A percentile compares a stretch with the other conserved stretches of the same genome.
Conservation (phyloP, 768 basidiomycete genomes). For the Steccherinum ochraceum region DNA sequence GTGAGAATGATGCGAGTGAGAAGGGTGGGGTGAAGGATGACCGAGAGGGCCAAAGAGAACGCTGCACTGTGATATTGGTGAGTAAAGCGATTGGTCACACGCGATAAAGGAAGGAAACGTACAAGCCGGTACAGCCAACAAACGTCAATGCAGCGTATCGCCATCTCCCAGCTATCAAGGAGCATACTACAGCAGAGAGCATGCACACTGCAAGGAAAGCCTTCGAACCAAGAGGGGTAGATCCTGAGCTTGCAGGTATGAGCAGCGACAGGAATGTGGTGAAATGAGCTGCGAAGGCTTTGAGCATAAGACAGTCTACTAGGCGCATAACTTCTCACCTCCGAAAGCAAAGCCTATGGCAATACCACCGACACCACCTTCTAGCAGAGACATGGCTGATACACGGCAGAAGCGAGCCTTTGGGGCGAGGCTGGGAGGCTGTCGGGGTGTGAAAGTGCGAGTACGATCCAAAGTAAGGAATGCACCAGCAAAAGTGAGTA, state of each 20-base stretch:
- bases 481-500: constrained; percentile 60
- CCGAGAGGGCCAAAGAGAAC: constrained; percentile 43
- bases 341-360: constrained; percentile 54
- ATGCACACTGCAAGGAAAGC: constrained; percentile 59
- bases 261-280: constrained; percentile 56
- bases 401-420: constrained; percentile 21
- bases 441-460: constrained; percentile 46
- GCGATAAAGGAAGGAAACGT: constrained; percentile 4
- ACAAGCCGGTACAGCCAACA: constrained; percentile 52
- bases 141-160: constrained; percentile 43
- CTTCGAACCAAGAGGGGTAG: constrained; percentile 36
- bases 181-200: constrained; percentile 40
- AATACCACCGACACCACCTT: constrained; percentile 61
- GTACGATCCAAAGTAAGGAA: constrained; percentile 69
- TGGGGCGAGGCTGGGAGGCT: constrained; percentile 22
- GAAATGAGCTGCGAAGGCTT: constrained; percentile 38
- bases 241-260: constrained; percentile 43
- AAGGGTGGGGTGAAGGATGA: constrained; percentile 50
- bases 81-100: not conserved
- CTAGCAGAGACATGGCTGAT: constrained; percentile 35
- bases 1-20: constrained; percentile 40
- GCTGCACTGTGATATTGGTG: constrained; percentile 26
- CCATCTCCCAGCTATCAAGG: constrained; percentile 49
- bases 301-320: not conserved
- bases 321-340: constrained; percentile 29